Evolutionary conservation across 1,139 yeast genomes (phyloP).

Genomic region (Blastobotrys arbuscula): DNA sequence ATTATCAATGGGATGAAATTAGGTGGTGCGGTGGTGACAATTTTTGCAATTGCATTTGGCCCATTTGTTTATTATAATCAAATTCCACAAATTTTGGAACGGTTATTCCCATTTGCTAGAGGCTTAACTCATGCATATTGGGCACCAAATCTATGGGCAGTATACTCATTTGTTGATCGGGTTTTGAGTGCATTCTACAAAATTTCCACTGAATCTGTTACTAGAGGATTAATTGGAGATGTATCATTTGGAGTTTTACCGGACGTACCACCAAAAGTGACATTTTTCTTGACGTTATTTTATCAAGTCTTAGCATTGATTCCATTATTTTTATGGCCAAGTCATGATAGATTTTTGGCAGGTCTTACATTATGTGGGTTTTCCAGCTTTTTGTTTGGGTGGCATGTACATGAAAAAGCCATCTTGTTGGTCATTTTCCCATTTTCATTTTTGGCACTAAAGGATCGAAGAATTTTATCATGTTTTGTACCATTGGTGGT

Average conservation of each 20-base stretch:
- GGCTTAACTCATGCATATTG: conserved; percentile 97
- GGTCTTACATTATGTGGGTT: conserved; percentile 84
- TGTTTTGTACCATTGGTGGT: conserved; percentile 58
- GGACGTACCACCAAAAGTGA: conserved; percentile 66
- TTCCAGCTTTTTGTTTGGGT: conserved; percentile 88
- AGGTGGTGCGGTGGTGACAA: conserved; percentile 57
- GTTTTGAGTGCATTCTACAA: conserved; percentile 49
- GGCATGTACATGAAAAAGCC: conserved; percentile 99
- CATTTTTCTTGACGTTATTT: conserved; percentile 73
- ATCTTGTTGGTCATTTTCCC: conserved; percentile 86
- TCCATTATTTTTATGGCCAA: conserved; percentile 72
- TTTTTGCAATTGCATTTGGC: conserved; percentile 66
- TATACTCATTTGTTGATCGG: conserved; percentile 82
- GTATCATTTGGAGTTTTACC: conserved; percentile 78
- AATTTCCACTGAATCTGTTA: conserved; percentile 38
- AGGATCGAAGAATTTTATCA: conserved; percentile 60
- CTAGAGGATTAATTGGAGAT: conserved; percentile 91
- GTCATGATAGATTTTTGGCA: conserved; percentile 72
- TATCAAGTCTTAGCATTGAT: conserved; percentile 70
- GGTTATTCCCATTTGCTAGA: conserved; percentile 89
- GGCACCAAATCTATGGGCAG: conserved; percentile 98
- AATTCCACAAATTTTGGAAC: conserved; percentile 55
- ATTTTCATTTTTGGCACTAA: conserved; percentile 66
- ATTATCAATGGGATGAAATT: conserved; percentile 48
- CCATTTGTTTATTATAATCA: conserved; percentile 69